Evolutionary conservation across 2,329 filamentous ascomycete genomes (phyloP).

Genomic region (Fonsecaea pugnacius): DNA sequence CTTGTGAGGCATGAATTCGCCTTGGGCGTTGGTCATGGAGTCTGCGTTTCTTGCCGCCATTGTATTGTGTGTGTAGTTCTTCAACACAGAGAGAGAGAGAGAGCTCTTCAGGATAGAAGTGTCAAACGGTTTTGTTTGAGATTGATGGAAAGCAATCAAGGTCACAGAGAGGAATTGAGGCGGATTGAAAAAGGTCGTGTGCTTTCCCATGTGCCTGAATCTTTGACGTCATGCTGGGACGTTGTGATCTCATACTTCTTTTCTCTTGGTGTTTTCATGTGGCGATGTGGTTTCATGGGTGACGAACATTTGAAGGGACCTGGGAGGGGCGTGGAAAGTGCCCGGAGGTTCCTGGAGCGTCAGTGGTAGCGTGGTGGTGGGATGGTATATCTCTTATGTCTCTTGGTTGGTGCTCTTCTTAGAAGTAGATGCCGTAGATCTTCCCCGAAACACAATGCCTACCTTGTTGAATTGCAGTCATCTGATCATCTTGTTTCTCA

Average conservation of each 20-base stretch:
- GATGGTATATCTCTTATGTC: too few species aligned
- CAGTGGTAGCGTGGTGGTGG: not conserved
- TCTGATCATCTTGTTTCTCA: not conserved
- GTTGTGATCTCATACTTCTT: constrained; percentile 17
- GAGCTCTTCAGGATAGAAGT: not conserved
- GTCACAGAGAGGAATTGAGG: constrained; percentile 1
- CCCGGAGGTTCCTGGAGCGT: not conserved
- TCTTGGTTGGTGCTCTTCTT: not conserved
- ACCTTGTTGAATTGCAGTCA: not conserved
- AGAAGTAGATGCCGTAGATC: not conserved
- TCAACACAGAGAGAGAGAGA: not conserved
- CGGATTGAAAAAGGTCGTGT: constrained; percentile 5
- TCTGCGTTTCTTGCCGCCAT: constrained; percentile 58
- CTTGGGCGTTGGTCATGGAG: constrained; percentile 57
- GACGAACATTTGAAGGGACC: not conserved
- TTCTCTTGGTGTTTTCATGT: not conserved
- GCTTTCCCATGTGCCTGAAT: not conserved
- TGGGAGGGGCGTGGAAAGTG: not conserved
- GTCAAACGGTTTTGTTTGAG: not conserved
- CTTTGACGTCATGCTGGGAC: constrained; percentile 18
- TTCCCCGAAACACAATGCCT: not conserved
- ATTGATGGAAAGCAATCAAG: not conserved
- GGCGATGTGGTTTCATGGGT: too few species aligned
- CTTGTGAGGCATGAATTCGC: constrained; percentile 60
- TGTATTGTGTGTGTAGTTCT: constrained; percentile 27